phyloP scores from a whole-genome alignment of 2,329 filamentous ascomycete genomes.

The Fusarium goolgardi region DNA sequence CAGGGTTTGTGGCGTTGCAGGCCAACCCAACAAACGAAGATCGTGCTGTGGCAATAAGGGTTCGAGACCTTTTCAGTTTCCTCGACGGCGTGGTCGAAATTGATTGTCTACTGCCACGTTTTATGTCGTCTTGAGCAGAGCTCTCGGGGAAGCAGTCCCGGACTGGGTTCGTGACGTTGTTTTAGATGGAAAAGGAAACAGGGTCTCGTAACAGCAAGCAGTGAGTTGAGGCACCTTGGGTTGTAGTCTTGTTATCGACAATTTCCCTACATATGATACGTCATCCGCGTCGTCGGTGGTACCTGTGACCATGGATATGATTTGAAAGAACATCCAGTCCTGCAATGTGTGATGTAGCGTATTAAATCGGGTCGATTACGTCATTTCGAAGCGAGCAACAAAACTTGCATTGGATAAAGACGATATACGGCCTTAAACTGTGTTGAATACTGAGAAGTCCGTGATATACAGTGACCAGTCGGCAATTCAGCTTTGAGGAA shows the following conservation, averaged over 20 bases:
- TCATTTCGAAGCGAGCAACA: background rate
- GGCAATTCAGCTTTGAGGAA: background rate
- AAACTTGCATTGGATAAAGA: background rate
- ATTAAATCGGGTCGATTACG: slow-evolving; percentile 5
- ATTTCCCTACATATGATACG: background rate
- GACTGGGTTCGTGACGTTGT: background rate
- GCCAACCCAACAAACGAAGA: background rate
- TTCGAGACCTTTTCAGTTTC: background rate
- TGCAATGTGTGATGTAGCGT: background rate
- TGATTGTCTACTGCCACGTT: background rate
- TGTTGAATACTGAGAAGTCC: no score
- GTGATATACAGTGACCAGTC: no score
- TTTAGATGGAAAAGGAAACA: background rate
- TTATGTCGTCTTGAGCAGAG: background rate
- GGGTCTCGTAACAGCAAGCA: background rate
- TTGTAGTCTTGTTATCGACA: background rate
- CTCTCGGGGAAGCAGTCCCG: background rate
- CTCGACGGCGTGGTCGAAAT: background rate
- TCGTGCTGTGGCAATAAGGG: background rate
- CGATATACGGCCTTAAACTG: no score
- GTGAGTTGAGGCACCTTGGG: background rate
- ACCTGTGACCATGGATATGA: background rate
- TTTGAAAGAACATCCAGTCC: no score
- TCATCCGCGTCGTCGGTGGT: fast-evolving
- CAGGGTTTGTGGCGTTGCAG: background rate